Evolutionary conservation across 176 grass and related monocot species (phyloP), one percentile per base, ranked within the genome.

Genomic region (Ampelocalamus luodianensis): DNA sequence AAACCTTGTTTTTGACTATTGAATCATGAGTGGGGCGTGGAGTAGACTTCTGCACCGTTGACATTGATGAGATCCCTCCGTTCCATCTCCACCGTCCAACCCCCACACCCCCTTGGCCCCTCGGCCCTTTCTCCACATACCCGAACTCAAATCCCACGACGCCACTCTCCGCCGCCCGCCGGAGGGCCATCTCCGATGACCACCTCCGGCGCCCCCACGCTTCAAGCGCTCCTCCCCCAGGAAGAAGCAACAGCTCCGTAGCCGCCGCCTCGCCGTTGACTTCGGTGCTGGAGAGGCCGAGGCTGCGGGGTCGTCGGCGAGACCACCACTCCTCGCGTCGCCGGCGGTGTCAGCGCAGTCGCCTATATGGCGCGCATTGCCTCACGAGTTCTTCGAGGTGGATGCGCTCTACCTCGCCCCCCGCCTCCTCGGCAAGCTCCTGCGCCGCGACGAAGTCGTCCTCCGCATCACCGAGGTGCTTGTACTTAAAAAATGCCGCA

Each of bases 401-500:
- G 93, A 95, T 18, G 87, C 96, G 29, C 93, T 98, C 48, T 91
- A 98, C 12, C 91, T 98, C 34, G 96, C 93, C 10, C 96, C 91
- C 9, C 93, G 91, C 43, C 93, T 98, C 76, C 91, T 98, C 27
- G 93, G 93, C 72, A 98, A 98, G 89, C 83, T 95, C 49, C 84
- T 98, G 9, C 91, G 93, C n/a, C 91, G 90, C 66, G 96, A 92
- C 27, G 78, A 92, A 15, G 93, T 95, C 55, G 81, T 95, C 81
- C 93, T 98, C 79, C 91, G 89, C 56, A 95, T 98, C 81, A 98
- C 96, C 43, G 93, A 98, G 96, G 96, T 98, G 38, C 5, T 5
- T 42, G 36, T 49, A 49, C 62, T 29, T 70, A 53, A 11, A 77
- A 49, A 23, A 60, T 71, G 43, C 45, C 22, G 4, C 72, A 51